Base-by-base conservation (phyloP, 2,329 filamentous ascomycete species). In the Huntiella omanensis region DNA sequence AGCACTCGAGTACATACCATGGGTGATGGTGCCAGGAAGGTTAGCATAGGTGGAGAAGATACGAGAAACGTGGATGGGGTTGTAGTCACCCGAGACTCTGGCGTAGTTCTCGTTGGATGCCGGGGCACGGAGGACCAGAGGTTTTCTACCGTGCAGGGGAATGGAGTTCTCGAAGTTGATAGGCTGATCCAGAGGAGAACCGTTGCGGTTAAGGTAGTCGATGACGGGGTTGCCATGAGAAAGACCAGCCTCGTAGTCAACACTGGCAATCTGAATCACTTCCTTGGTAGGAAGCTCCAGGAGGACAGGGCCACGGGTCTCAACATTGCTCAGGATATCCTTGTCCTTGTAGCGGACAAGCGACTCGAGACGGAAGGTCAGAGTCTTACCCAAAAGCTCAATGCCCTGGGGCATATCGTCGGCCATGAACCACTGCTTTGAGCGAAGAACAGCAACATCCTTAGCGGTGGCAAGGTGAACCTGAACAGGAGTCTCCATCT, bases 1-100 rank as follows among this genome's bases (percentile, higher is more conserved):
- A 53, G 91, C 91, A 63, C 88, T 96, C 1, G 88, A 92, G 71
- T 96, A 98, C 91, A 98, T 98, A 60, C 91, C 91, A 60, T 98
- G 91, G 1, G 91, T 98, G 58, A 98, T 98, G 39, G 91, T 98
- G 43, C 91, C 92, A 1, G 87, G 87, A 12, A 98, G 72, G 61
- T 87, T 91, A 60, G 91, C 92, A 57, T 96, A 98, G 64, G 77
- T 85, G 32, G 91, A 83, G 66, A 98, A 98, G 47, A 95, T 85
- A 48, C 91, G 82, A 10, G 91, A 95, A 39, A 98, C 91, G 69
- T 98, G 91, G 52, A 98, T 98, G 17, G 91, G 91, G 64, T 98
- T 98, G 73, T 86, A 98, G 61, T 98, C 91, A 40, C 91, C 91
- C 44, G 92, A 98, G 13, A 98, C 91, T 54, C 86, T 83, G 52